A percentile compares a stretch with the other conserved stretches of the same genome.
These are phyloP conservation scores for Cornus suecica DNA, from an alignment of 148 eudicot species.

Conservation along the genomic window DNA sequence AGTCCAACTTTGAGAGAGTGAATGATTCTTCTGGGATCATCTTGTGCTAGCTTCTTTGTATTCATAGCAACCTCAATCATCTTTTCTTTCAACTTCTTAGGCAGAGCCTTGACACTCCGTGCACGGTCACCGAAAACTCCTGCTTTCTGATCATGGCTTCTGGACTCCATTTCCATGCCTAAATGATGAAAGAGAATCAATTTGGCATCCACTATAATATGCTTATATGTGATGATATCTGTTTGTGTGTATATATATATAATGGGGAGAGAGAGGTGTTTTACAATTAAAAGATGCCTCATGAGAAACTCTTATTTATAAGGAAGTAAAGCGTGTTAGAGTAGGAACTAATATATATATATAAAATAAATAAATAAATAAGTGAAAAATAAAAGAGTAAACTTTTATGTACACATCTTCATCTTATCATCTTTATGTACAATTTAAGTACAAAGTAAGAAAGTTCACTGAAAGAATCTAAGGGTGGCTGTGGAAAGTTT, in stretches of 20 bases:
- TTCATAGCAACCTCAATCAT: slow-evolving; percentile 19
- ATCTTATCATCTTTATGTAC: neutral
- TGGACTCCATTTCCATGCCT: slow-evolving; percentile 14
- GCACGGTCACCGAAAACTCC: neutral
- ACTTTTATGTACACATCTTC: neutral
- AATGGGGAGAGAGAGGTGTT: neutral
- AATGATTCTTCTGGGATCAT: slow-evolving; percentile 71
- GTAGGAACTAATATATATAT: neutral
- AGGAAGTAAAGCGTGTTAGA: neutral
- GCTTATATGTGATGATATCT: no score
- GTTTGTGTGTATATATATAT: no score
- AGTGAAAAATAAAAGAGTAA: neutral
- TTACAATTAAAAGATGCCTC: neutral
- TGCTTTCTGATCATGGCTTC: neutral
- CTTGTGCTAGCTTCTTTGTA: slow-evolving; percentile 30
- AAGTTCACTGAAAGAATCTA: neutral
- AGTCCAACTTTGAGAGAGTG: slow-evolving; percentile 75
- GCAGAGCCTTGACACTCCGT: slow-evolving; percentile 19
- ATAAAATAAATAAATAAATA: no score
- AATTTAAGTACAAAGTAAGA: neutral
- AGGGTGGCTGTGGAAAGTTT: neutral
- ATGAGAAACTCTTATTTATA: neutral
- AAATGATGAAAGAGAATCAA: neutral
- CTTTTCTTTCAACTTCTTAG: slow-evolving; percentile 14
- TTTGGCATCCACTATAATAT: neutral